These are phyloP conservation scores for Colletotrichum sp. DNA, from an alignment of 2,329 filamentous ascomycete species.

Conservation along the genomic window DNA sequence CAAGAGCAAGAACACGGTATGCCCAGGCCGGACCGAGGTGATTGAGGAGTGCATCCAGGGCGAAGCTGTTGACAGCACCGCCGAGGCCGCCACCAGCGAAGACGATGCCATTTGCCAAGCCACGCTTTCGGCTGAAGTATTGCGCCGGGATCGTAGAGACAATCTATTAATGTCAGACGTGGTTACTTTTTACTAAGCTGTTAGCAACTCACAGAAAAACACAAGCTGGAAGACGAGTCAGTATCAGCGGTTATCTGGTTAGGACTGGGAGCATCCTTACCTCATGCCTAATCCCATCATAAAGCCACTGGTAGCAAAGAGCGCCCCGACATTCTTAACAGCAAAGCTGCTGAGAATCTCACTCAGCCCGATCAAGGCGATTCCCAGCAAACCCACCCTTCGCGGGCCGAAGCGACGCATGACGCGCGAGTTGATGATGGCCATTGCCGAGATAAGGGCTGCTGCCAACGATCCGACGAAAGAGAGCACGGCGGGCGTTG, in stretches of 20 bases:
- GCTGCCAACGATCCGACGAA: constrained; percentile 62
- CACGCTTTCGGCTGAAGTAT: constrained; percentile 58
- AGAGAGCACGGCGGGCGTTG: constrained; percentile 55
- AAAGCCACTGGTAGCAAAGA: constrained; percentile 38
- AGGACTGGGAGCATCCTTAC: background rate
- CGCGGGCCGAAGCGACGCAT: constrained; percentile 54
- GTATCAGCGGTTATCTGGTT: fast-evolving
- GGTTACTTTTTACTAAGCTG: no score
- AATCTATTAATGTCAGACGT: constrained; percentile 30
- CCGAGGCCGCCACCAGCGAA: constrained; percentile 60
- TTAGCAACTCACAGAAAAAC: background rate
- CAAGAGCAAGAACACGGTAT: constrained; percentile 56
- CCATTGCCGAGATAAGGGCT: constrained; percentile 54
- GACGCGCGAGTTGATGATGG: constrained; percentile 55
- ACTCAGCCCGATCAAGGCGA: constrained; percentile 53
- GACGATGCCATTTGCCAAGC: constrained; percentile 59
- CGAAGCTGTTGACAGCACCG: constrained; percentile 55
- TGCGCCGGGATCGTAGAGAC: constrained; percentile 54
- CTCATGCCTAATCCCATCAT: constrained; percentile 36
- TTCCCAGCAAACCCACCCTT: constrained; percentile 49
- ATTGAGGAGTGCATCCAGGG: constrained; percentile 50
- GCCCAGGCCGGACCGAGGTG: constrained; percentile 53
- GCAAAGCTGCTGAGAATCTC: constrained; percentile 48
- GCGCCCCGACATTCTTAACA: constrained; percentile 33
- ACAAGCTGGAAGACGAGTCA: background rate